Base-by-base conservation (phyloP, 768 basidiomycete genomes). In the Tricholoma flavovirens region DNA sequence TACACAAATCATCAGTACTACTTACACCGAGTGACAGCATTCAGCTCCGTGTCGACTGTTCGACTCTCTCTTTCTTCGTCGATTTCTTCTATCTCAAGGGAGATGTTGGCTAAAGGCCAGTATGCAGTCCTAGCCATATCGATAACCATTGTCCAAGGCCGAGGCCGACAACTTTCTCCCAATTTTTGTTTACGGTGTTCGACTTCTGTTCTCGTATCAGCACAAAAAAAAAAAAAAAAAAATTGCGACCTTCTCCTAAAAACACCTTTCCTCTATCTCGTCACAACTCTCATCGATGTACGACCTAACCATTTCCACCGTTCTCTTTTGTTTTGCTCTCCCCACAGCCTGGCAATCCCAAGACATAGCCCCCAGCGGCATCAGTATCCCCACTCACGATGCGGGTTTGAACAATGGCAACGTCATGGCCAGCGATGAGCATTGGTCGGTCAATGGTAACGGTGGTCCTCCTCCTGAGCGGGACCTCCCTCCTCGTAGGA, bases 291-390 rank as follows among this genome's bases (percentile, higher is more conserved):
- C 59, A 60, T 64, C 71, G 61, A 71, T 58, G 71, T 67, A 66
- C 73, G 67, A 69, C 74, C 73, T 75, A 67, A 75, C 71, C 52
- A 64, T 59, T 69, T 66, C 64, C 52, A 64, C 66, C 66, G 62
- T 64, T 57, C 58, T 36, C 56, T 68, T 71, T 65, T 63, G 64
- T 67, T 30, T 49, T 30, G 2, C 26, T 17, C 29, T 17, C 15
- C 26, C 68, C 68, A 70, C 83, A 89, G 88, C 88, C 66, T 90
- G 88, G 88, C 87, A 88, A 74, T 81, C 85, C 33, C 86, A 87
- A 83, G 88, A 90, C 61, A 88, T 88, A 60, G 88, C 85, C 32
- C 84, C 88, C 54, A 73, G 70, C 56, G 86, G 81, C 48, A 89
- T 88, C 60, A 83, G 85, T 70, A 90, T 90, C 65, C 88, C 88